Conservation (phyloP, 345 rosid species). For the Microthlaspi erraticum region DNA sequence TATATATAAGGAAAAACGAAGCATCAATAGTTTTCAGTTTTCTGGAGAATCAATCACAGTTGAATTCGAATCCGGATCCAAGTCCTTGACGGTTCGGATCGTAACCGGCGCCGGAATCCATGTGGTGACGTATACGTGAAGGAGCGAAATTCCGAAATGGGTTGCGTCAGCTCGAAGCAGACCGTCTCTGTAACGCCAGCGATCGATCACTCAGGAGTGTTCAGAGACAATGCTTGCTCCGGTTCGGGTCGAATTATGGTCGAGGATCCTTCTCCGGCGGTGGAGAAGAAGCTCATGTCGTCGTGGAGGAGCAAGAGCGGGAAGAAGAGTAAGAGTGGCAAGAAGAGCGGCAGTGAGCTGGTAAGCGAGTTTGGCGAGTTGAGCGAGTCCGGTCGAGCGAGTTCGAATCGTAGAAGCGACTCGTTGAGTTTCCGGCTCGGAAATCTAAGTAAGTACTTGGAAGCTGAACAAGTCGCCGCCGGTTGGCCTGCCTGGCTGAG, state of each 20-base stretch:
- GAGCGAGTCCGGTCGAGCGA: constrained; percentile 78
- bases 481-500: constrained; percentile 99
- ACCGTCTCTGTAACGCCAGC: constrained; percentile 91
- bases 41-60: constrained; percentile 5
- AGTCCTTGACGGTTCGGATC: constrained; percentile 1
- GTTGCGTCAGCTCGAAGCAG: constrained; percentile 97
- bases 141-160: constrained; percentile 53
- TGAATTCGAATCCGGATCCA: not conserved
- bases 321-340: constrained; percentile 40
- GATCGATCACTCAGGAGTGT: constrained; percentile 69
- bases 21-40: not conserved
- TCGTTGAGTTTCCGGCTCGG: constrained; percentile 84
- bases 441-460: constrained; percentile 61
- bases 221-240: constrained; percentile 50
- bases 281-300: constrained; percentile 43
- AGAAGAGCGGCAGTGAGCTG: constrained; percentile 46
- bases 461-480: constrained; percentile 94
- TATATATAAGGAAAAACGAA: not conserved
- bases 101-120: constrained; percentile 7
- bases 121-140: constrained; percentile 8
- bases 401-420: constrained; percentile 62
- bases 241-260: constrained; percentile 27
- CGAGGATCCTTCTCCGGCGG: constrained; percentile 29
- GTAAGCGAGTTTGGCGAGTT: constrained; percentile 64
- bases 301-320: constrained; percentile 44